Percentiles rank a stretch among this genome's conserved stretches.
These are phyloP conservation scores for Globisporangium apiculatum DNA, from an alignment of 352 stramenopile genomes.

Conservation along the genomic window DNA sequence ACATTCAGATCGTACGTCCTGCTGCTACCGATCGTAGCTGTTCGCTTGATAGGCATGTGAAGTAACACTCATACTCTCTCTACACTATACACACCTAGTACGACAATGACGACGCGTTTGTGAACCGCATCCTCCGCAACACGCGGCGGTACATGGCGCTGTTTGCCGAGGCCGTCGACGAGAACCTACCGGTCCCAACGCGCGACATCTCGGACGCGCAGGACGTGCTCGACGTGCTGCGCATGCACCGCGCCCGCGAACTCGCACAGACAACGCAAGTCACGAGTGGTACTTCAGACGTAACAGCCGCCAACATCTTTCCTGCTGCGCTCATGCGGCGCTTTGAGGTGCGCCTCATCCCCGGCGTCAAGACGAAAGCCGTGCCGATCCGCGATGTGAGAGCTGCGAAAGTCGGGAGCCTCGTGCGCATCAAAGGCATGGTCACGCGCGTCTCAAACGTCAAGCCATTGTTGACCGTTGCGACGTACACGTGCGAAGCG, in stretches of 20 bases:
- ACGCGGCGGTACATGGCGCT: conserved; percentile 85
- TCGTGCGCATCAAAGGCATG: conserved; percentile 97
- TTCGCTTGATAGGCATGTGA: too few relatives aligned
- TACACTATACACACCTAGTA: conserved; percentile 25
- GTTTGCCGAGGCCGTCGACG: conserved; percentile 84
- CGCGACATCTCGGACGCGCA: conserved; percentile 71
- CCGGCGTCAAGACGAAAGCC: conserved; percentile 81
- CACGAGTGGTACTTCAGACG: conserved; percentile 16
- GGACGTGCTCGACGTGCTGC: conserved; percentile 82
- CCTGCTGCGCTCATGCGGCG: conserved; percentile 89
- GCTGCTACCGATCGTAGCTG: too few relatives aligned
- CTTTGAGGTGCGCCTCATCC: conserved; percentile 79
- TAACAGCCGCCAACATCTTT: conserved; percentile 66
- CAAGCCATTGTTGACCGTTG: conserved; percentile 94
- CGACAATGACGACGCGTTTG: conserved; percentile 79
- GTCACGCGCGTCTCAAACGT: conserved; percentile 98
- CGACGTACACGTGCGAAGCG: conserved; percentile 97
- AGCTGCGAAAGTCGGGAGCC: conserved; percentile 90
- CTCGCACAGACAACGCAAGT: conserved; percentile 47
- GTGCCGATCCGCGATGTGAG: conserved; percentile 93
- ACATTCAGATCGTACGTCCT: conserved; percentile 64
- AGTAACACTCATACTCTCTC: background rate
- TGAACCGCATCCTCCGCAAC: conserved; percentile 80
- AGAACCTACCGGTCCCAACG: conserved; percentile 76
- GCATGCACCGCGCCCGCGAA: conserved; percentile 71